Evolutionary conservation across 1,284 basidiomycete species (phyloP).

Genomic region (Ceratobasidium sp.): DNA sequence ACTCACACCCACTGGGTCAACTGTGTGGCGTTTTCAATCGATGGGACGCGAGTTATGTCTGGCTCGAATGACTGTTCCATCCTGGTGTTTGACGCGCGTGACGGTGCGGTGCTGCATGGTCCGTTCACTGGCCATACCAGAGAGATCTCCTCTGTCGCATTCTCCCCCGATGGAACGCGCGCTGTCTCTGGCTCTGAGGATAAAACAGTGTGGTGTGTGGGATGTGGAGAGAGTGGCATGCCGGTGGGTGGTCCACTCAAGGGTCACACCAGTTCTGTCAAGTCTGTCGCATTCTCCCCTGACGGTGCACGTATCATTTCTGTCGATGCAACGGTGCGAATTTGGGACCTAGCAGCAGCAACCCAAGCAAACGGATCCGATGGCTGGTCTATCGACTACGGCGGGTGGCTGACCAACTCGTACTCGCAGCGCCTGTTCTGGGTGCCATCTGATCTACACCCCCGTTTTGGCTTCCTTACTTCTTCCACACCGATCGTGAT

Average conservation of each 20-base stretch:
- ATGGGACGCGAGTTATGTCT: constrained; percentile 27
- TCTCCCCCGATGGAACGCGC: constrained; percentile 1
- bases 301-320: background rate
- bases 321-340: background rate
- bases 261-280: constrained; percentile 11
- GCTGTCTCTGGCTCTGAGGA: constrained; percentile 18
- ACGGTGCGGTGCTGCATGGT: background rate
- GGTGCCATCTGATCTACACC: too few relatives aligned
- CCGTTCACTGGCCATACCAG: background rate
- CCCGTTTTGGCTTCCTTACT: too few relatives aligned
- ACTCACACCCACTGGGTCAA: background rate
- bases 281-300: constrained; percentile 1
- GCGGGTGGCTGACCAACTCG: too few relatives aligned
- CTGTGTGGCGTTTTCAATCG: constrained; percentile 27
- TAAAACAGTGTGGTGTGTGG: constrained; percentile 15
- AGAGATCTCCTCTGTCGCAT: background rate
- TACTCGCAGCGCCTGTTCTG: too few relatives aligned
- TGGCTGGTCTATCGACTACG: too few relatives aligned
- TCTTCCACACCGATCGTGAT: too few relatives aligned
- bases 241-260: background rate
- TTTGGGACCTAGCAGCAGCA: too few relatives aligned
- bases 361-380: too few relatives aligned
- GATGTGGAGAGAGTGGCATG: constrained; percentile 3
- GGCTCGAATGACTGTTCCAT: constrained; percentile 37
- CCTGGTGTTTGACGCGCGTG: constrained; percentile 32